Conservation (phyloP, 1,284 basidiomycete species). For the Rhodotorula glutinis region DNA sequence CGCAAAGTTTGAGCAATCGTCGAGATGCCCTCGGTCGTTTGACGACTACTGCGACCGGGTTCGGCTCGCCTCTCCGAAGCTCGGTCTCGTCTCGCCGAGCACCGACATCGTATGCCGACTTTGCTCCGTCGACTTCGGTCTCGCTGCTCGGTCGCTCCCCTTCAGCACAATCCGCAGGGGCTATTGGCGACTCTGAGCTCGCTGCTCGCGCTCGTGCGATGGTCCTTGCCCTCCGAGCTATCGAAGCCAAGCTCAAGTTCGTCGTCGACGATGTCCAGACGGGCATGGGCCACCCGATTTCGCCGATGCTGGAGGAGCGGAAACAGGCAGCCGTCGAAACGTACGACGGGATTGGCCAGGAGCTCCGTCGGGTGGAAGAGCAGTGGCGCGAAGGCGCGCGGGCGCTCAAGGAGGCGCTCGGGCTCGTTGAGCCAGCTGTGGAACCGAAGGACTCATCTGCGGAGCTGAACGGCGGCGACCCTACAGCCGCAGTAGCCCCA, state of each 20-base stretch:
- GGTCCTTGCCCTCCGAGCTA: constrained; percentile 5
- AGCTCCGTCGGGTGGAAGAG: constrained; percentile 6
- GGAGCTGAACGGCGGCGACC: no score
- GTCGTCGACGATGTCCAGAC: neutral
- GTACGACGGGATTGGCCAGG: constrained; percentile 17
- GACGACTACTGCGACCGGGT: neutral
- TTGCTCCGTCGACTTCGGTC: neutral
- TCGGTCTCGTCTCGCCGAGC: neutral
- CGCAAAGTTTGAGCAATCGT: no score
- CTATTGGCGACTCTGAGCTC: neutral
- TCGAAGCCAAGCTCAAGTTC: constrained; percentile 13
- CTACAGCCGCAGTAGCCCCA: no score
- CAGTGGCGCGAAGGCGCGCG: constrained; percentile 7
- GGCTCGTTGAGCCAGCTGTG: neutral
- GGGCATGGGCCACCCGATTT: neutral
- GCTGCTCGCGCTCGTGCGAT: neutral
- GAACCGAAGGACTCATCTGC: neutral
- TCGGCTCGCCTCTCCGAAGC: neutral
- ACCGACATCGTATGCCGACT: constrained; percentile 3
- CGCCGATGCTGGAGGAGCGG: neutral
- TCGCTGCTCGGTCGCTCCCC: neutral
- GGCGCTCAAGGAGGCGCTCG: neutral
- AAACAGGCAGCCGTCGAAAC: neutral
- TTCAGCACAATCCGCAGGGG: neutral
- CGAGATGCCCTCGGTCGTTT: neutral